Conservation (phyloP, 78 protist species). For the Polysphondylium violaceum region DNA sequence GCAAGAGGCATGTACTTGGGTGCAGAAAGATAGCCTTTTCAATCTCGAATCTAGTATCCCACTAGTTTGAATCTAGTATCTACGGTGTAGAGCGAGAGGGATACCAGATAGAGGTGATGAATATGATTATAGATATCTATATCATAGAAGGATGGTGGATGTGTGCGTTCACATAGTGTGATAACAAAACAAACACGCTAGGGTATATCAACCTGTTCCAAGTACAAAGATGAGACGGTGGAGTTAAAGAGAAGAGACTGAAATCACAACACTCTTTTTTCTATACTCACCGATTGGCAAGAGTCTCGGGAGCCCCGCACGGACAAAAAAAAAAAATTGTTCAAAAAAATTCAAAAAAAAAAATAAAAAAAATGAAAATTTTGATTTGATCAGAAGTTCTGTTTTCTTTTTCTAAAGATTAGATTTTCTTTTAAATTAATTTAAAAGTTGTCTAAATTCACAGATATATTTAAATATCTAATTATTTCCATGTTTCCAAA, state of each 20-base stretch:
- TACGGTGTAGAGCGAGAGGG: background rate
- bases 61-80: background rate
- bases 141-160: background rate
- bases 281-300: background rate
- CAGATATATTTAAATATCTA: background rate
- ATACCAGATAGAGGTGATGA: background rate
- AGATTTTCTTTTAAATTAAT: too few species aligned
- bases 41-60: background rate
- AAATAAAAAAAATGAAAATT: too few species aligned
- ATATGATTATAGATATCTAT: background rate
- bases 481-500: background rate
- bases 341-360: background rate
- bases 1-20: slow-evolving; percentile 50
- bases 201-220: slow-evolving; percentile 61
- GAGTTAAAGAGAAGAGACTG: background rate
- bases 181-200: background rate
- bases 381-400: background rate
- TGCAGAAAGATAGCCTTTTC: slow-evolving; percentile 66
- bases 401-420: background rate
- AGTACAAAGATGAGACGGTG: slow-evolving; percentile 15
- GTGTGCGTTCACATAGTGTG: background rate
- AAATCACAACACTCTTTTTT: background rate
- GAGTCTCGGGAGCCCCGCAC: background rate
- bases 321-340: too few species aligned
- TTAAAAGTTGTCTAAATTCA: too few species aligned